Conservation (phyloP, 805 yeast genomes). For the Suhomyces prunicola region DNA sequence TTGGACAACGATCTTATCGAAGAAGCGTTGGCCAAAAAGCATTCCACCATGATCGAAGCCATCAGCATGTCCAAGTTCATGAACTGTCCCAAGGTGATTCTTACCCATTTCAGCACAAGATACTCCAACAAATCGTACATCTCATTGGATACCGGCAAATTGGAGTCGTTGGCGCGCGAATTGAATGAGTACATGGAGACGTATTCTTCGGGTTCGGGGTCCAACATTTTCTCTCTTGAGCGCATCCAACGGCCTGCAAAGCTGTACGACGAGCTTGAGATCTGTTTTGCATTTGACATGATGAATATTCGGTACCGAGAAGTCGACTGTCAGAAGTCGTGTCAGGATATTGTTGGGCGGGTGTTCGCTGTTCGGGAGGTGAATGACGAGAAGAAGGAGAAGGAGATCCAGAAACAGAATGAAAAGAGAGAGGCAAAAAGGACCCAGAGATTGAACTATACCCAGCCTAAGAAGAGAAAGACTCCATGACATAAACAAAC, state of each 20-base stretch:
- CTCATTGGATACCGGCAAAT: conserved; percentile 20
- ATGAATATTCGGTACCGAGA: conserved; percentile 31
- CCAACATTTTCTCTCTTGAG: conserved; percentile 24
- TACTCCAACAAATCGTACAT: conserved; percentile 46
- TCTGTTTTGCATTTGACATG: conserved; percentile 40
- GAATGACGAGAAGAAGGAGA: conserved; percentile 14
- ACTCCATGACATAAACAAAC: too few species aligned
- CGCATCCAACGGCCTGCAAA: conserved; percentile 6
- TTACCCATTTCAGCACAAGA: conserved; percentile 93
- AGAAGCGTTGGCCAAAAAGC: conserved; percentile 81
- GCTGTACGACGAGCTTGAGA: conserved; percentile 29
- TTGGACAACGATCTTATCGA: conserved; percentile 72
- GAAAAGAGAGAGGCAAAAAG: conserved; percentile 39
- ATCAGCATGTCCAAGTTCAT: conserved; percentile 63
- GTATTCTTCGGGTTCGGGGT: conserved; percentile 14
- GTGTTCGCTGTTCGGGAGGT: conserved; percentile 25
- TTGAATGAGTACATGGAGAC: conserved; percentile 28
- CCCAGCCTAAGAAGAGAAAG: conserved; percentile 18
- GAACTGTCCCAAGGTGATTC: conserved; percentile 65
- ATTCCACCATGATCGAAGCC: conserved; percentile 88
- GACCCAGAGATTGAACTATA: conserved; percentile 22
- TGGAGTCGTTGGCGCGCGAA: conserved; percentile 18
- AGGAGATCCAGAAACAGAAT: conserved; percentile 21
- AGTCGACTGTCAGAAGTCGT: conserved; percentile 24
- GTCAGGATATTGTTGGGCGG: conserved; percentile 23